A percentile compares a stretch with the other conserved stretches of the same genome.
These are phyloP conservation scores for Cystobasidium sp. DNA, from an alignment of 1,284 basidiomycete genomes.

Conservation along the genomic window DNA sequence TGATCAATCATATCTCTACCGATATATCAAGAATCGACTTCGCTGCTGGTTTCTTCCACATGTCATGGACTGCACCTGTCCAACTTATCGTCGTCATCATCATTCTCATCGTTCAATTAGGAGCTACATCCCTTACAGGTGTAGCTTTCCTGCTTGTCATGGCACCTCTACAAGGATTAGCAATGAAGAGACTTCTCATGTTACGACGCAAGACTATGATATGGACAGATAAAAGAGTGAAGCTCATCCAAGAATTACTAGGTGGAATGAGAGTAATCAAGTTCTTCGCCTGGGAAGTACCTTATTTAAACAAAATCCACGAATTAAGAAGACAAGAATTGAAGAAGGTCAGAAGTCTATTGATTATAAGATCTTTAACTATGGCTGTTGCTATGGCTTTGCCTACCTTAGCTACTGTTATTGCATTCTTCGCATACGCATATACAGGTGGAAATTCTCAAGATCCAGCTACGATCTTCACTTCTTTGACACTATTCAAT, in stretches of 20 bases:
- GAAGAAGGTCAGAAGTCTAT: conserved; percentile 73
- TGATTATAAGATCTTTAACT: conserved; percentile 73
- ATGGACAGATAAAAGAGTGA: conserved; percentile 86
- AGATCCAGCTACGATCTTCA: conserved; percentile 72
- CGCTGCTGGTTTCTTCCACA: conserved; percentile 75
- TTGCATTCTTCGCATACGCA: conserved; percentile 80
- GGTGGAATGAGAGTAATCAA: conserved; percentile 89
- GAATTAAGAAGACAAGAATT: conserved; percentile 76
- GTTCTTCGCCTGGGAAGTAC: conserved; percentile 68
- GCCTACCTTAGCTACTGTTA: conserved; percentile 78
- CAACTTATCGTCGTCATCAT: conserved; percentile 71
- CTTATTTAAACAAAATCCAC: conserved; percentile 69
- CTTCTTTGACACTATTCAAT: conserved; percentile 74
- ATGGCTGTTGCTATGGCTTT: conserved; percentile 68
- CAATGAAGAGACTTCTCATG: conserved; percentile 76
- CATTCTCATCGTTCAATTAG: conserved; percentile 72
- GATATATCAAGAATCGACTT: conserved; percentile 92
- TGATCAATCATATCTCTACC: conserved; percentile 91
- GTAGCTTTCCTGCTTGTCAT: conserved; percentile 73
- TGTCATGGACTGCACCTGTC: conserved; percentile 73
- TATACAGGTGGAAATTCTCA: conserved; percentile 66
- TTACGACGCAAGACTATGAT: conserved; percentile 77
- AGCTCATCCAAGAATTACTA: conserved; percentile 75
- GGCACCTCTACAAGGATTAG: conserved; percentile 69
- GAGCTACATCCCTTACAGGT: conserved; percentile 79